A percentile compares a stretch with the other conserved stretches of the same genome.
phyloP scores from a whole-genome alignment of 2,329 filamentous ascomycete species.

The Xylaria hypoxylon region DNA sequence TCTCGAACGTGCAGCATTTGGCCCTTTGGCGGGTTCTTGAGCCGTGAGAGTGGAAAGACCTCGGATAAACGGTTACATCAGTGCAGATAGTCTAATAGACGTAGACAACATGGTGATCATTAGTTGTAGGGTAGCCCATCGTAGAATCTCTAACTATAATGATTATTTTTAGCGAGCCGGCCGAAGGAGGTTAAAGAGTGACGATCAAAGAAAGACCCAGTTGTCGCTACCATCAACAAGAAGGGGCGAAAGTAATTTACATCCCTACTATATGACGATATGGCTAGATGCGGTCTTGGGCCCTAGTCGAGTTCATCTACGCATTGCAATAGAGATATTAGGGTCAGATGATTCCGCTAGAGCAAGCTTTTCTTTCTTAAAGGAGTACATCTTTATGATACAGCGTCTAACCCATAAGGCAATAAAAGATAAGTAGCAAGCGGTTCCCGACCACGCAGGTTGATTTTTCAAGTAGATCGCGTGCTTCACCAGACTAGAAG shows the following conservation, averaged over 20 bases:
- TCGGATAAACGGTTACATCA: slow-evolving; percentile 8
- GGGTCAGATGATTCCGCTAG: neutral
- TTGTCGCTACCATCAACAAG: slow-evolving; percentile 25
- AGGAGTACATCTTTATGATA: slow-evolving; percentile 3
- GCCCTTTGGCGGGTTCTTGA: slow-evolving; percentile 36
- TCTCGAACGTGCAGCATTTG: slow-evolving; percentile 38
- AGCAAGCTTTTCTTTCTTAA: neutral
- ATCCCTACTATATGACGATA: slow-evolving; percentile 25
- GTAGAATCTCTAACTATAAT: neutral
- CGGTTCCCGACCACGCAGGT: neutral
- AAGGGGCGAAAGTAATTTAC: slow-evolving; percentile 24
- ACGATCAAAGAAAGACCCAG: neutral
- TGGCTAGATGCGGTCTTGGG: slow-evolving; percentile 43
- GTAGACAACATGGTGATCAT: neutral
- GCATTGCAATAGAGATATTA: slow-evolving; percentile 22
- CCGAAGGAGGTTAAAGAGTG: neutral
- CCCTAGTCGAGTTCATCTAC: slow-evolving; percentile 28
- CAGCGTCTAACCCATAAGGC: neutral
- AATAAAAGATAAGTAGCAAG: slow-evolving; percentile 7
- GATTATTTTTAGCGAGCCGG: neutral
- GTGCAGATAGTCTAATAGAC: slow-evolving; percentile 2
- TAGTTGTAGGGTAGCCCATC: neutral
- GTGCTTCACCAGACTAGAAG: neutral
- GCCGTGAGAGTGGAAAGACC: slow-evolving; percentile 24
- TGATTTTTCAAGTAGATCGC: neutral